These are phyloP conservation scores for Aurifilum marmelostoma DNA, from an alignment of 2,329 filamentous ascomycete genomes.

Conservation along the genomic window DNA sequence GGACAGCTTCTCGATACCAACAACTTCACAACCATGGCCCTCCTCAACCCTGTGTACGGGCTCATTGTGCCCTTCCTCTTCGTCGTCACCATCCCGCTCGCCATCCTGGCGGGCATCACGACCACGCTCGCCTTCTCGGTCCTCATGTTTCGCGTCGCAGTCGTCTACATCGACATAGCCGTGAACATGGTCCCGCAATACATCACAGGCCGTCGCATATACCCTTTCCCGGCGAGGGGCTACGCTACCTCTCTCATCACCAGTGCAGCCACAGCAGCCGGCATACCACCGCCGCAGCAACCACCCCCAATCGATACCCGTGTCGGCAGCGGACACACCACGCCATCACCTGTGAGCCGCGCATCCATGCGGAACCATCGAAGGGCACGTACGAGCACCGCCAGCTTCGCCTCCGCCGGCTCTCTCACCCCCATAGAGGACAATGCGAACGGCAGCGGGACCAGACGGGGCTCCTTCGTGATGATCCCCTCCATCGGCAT, in stretches of 20 bases:
- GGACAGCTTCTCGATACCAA: neutral
- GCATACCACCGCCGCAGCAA: slow-evolving; percentile 29
- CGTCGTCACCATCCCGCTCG: slow-evolving; percentile 64
- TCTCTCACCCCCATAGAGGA: slow-evolving; percentile 39
- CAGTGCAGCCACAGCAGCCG: slow-evolving; percentile 32
- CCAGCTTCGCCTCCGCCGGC: slow-evolving; percentile 39
- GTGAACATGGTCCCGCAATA: slow-evolving; percentile 61
- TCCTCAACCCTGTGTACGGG: slow-evolving; percentile 58
- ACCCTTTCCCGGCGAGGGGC: slow-evolving; percentile 28
- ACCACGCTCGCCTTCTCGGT: slow-evolving; percentile 64
- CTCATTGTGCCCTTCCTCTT: slow-evolving; percentile 65
- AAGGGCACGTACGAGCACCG: slow-evolving; percentile 35
- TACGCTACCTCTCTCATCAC: slow-evolving; percentile 19
- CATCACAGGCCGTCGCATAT: slow-evolving; percentile 47
- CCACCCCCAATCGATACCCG: slow-evolving; percentile 15
- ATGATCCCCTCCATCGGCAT: slow-evolving; percentile 53
- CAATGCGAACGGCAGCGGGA: slow-evolving; percentile 31
- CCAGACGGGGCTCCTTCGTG: slow-evolving; percentile 30
- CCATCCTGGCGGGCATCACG: slow-evolving; percentile 65
- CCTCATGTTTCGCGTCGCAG: slow-evolving; percentile 61
- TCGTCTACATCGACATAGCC: slow-evolving; percentile 67
- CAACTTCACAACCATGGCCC: slow-evolving; percentile 46
- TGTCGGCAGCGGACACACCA: slow-evolving; percentile 16
- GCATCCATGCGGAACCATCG: slow-evolving; percentile 22
- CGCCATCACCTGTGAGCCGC: slow-evolving; percentile 21